A percentile compares a stretch with the other conserved stretches of the same genome.
These are phyloP conservation scores for Santalum album DNA, from an alignment of 164 flowering plant species.

Conservation along the genomic window DNA sequence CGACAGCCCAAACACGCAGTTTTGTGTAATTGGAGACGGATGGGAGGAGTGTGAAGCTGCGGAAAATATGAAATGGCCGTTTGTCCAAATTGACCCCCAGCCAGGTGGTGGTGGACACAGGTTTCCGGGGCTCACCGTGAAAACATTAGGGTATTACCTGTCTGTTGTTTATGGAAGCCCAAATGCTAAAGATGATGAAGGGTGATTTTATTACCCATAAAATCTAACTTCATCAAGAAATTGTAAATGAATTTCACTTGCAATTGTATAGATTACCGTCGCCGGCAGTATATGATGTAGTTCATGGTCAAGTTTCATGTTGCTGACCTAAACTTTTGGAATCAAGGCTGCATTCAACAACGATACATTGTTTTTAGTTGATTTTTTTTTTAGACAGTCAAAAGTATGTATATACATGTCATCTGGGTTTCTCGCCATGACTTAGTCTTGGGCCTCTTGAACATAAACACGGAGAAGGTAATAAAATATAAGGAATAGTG, in stretches of 20 bases:
- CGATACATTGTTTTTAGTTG: not conserved
- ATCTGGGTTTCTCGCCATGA: too few relatives aligned
- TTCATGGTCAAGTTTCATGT: too few relatives aligned
- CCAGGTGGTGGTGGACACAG: conserved; percentile 56
- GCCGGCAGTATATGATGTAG: too few relatives aligned
- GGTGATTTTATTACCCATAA: too few relatives aligned
- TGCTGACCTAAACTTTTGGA: too few relatives aligned
- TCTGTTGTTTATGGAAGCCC: conserved; percentile 53
- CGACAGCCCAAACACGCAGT: conserved; percentile 37
- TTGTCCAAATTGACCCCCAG: conserved; percentile 50
- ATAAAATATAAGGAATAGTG: too few relatives aligned
- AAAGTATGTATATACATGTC: not conserved
- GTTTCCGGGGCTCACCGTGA: conserved; percentile 77
- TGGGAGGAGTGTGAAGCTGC: conserved; percentile 96
- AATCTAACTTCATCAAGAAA: conserved; percentile 3
- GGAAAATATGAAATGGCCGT: conserved; percentile 78
- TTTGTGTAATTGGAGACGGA: conserved; percentile 94
- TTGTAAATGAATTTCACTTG: too few relatives aligned
- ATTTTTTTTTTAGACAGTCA: not conserved
- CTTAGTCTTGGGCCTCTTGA: too few relatives aligned
- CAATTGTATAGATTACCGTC: too few relatives aligned
- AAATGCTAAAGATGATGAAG: conserved; percentile 29
- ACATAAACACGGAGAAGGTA: too few relatives aligned
- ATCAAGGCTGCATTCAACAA: too few relatives aligned
- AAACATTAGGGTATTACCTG: conserved; percentile 52